Evolutionary conservation across 2,329 filamentous ascomycete species (phyloP), one percentile per base, ranked within the genome.

Genomic region (Sarocladiaceae sp.): DNA sequence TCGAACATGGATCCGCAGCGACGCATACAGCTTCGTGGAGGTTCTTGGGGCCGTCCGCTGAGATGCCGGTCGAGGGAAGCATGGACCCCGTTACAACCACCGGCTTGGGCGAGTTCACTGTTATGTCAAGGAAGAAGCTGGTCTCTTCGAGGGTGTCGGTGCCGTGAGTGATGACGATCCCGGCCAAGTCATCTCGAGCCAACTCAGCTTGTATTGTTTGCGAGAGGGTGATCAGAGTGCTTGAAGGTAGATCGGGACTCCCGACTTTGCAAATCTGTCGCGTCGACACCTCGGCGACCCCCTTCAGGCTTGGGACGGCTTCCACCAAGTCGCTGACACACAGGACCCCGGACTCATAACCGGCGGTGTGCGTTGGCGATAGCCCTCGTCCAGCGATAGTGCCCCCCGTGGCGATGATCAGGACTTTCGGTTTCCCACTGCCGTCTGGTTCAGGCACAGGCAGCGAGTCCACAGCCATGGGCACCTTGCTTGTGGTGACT

Each of bases 81-180:
- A 83, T 83, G 15, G 79, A 72, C 4, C 78, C 79, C 2, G 79
- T 78, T 19, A 78, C 55, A 3, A 82, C 69, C 4, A 83, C 67
- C 1, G 79, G 78, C 57, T 82, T 82, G 23, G 66, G 65, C 33
- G 70, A 75, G 51, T 71, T 70, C 26, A 81, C 57, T 0, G 75
- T 78, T 3, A 76, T 60, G 49, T 82, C 74, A 7, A 83, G 62
- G 62, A 81, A 82, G 63, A 82, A 82, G 7, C 78, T 74, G 1
- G 74, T 73, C 58, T 83, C 79, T 53, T 82, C 79, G 1, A 83
- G 65, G 0, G 76, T 81, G 53, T 84, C 80, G 7, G 80, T 83
- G 39, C 80, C 80, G 52, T 83, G 80, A 1, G 80, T 82, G 44
- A 84, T 63, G 5, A 82, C 74, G 6, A 73, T 74, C 27, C 71